Percentiles rank a stretch among this genome's conserved stretches.
These are phyloP conservation scores for Spatholobus suberectus DNA, from an alignment of 306 rosid species.

Conservation along the genomic window DNA sequence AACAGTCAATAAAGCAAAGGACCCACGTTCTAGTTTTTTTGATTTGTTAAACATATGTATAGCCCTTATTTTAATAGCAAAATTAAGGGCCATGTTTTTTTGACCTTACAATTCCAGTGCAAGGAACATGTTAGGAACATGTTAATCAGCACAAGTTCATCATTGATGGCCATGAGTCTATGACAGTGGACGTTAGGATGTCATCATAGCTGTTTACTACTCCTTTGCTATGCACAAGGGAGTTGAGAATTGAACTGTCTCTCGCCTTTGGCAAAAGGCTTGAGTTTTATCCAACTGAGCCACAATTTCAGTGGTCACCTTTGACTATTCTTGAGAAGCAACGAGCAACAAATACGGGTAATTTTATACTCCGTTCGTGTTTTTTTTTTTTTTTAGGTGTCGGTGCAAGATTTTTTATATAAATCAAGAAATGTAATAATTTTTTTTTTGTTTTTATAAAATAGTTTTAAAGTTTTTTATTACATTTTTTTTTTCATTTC, in stretches of 20 bases:
- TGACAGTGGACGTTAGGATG: slow-evolving; percentile 8
- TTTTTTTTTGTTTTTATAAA: too few relatives aligned
- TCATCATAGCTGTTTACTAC: slow-evolving; percentile 12
- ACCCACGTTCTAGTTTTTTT: slow-evolving; percentile 9
- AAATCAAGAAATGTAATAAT: too few relatives aligned
- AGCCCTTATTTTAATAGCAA: slow-evolving; percentile 1
- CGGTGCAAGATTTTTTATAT: too few relatives aligned
- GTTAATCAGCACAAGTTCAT: background rate
- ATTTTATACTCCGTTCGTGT: too few relatives aligned
- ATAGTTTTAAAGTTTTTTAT: too few relatives aligned
- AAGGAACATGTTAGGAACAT: background rate
- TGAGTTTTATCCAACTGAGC: too few relatives aligned
- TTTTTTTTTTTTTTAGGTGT: too few relatives aligned
- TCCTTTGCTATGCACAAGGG: background rate
- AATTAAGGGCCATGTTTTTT: background rate
- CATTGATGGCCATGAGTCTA: background rate
- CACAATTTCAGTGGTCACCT: too few relatives aligned
- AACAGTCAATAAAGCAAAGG: slow-evolving; percentile 20
- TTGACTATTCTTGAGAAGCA: too few relatives aligned
- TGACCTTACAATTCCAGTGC: background rate
- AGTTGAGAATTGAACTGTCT: background rate
- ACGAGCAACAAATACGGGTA: too few relatives aligned
- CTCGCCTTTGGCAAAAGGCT: too few relatives aligned
- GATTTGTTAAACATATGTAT: background rate
- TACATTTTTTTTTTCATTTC: too few relatives aligned